Percentiles rank a stretch among this genome's conserved stretches.
These are phyloP conservation scores for Aspergillus quadricinctus DNA, from an alignment of 2,329 filamentous ascomycete genomes.

Conservation along the genomic window DNA sequence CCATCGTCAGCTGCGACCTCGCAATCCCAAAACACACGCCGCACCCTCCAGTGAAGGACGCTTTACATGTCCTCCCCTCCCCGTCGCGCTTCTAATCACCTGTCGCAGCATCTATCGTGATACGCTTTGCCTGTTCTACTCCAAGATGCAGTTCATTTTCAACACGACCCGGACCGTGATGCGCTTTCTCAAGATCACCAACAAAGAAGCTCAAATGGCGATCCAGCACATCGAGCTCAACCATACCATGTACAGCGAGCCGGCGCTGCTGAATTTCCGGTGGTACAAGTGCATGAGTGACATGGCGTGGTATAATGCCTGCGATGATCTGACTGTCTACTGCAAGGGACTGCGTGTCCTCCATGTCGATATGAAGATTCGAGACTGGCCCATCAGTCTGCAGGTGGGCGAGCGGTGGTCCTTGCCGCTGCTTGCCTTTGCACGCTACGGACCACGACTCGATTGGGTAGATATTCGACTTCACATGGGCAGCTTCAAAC, in stretches of 20 bases:
- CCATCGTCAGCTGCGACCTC: constrained; percentile 45
- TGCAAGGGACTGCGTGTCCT: constrained; percentile 12
- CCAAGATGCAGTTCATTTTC: constrained; percentile 22
- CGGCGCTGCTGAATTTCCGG: constrained; percentile 9
- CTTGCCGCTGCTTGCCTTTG: constrained; percentile 15
- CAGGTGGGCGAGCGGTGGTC: constrained; percentile 20
- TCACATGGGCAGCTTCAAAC: constrained; percentile 9
- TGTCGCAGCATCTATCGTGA: constrained; percentile 60
- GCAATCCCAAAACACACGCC: constrained; percentile 7
- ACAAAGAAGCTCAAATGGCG: constrained; percentile 55
- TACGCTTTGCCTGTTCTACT: constrained; percentile 62
- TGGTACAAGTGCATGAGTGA: constrained; percentile 18
- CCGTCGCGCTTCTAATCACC: constrained; percentile 56
- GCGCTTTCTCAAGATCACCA: constrained; percentile 38
- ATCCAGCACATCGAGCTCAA: constrained; percentile 32
- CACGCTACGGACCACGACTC: constrained; percentile 2
- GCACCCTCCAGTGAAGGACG: background rate
- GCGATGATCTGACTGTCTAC: constrained; percentile 9
- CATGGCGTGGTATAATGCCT: constrained; percentile 14
- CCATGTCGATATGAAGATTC: constrained; percentile 13
- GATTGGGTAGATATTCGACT: constrained; percentile 14
- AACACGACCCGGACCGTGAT: constrained; percentile 9
- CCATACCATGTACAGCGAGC: constrained; percentile 23
- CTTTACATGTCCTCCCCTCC: background rate
- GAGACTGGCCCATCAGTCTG: constrained; percentile 18